A percentile compares a stretch with the other conserved stretches of the same genome.
Conservation (phyloP, 805 yeast genomes). For the Saturnispora silvae region DNA sequence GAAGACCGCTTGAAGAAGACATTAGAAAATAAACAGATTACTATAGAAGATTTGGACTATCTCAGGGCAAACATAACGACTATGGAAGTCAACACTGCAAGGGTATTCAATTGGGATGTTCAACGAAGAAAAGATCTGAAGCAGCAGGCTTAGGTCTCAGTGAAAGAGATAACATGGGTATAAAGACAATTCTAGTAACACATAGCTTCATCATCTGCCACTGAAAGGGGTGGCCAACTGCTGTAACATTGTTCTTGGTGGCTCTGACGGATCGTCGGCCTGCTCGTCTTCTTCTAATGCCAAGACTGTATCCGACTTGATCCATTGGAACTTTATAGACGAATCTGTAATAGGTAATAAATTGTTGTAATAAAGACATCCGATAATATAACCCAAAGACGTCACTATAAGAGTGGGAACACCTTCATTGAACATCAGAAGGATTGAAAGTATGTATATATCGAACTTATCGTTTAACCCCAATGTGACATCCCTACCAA, state of each 20-base stretch:
- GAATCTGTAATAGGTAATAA: slow-evolving; percentile 33
- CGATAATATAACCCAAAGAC: slow-evolving; percentile 33
- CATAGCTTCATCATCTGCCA: too few species aligned
- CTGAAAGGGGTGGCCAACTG: slow-evolving; percentile 51
- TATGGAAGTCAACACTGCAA: slow-evolving; percentile 94
- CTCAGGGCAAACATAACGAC: slow-evolving; percentile 86
- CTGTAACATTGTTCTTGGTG: slow-evolving; percentile 42
- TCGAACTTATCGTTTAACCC: slow-evolving; percentile 12
- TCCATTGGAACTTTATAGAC: slow-evolving; percentile 12
- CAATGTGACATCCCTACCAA: slow-evolving; percentile 22
- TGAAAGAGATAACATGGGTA: too few species aligned
- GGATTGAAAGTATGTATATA: slow-evolving; percentile 4
- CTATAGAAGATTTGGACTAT: slow-evolving; percentile 79
- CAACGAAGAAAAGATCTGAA: slow-evolving; percentile 51
- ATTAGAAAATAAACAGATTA: slow-evolving; percentile 41
- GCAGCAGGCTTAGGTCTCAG: slow-evolving; percentile 6
- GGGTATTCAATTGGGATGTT: slow-evolving; percentile 84
- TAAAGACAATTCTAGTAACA: too few species aligned
- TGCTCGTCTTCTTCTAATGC: slow-evolving; percentile 24
- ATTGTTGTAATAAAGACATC: slow-evolving; percentile 33
- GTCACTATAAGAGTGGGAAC: slow-evolving; percentile 28
- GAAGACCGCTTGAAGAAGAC: slow-evolving; percentile 53
- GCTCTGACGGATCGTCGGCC: slow-evolving; percentile 44
- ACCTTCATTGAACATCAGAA: slow-evolving; percentile 32
- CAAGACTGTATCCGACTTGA: slow-evolving; percentile 4